phyloP scores from a whole-genome alignment of 2,329 filamentous ascomycete species.

The Colletotrichum sp. region DNA sequence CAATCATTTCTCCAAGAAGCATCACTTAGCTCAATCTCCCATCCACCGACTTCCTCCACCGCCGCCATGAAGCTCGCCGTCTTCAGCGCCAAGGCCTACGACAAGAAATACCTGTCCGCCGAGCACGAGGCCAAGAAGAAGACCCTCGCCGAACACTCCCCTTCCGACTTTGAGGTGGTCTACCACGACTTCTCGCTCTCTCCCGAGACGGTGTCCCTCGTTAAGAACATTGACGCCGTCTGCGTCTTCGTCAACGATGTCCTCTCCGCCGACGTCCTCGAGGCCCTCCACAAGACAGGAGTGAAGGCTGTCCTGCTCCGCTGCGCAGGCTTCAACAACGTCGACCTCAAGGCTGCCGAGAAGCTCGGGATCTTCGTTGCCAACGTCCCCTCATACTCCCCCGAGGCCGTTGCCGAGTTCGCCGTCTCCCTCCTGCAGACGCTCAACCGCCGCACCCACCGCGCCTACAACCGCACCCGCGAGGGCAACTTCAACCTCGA shows the following conservation, averaged over 20 bases:
- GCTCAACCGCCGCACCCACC: slow-evolving; percentile 70
- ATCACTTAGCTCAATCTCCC: not conserved
- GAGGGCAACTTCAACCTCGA: slow-evolving; percentile 73
- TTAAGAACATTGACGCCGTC: slow-evolving; percentile 55
- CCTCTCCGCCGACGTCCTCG: slow-evolving; percentile 55
- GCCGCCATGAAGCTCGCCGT: slow-evolving; percentile 62
- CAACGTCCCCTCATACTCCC: slow-evolving; percentile 71
- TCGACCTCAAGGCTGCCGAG: slow-evolving; percentile 63
- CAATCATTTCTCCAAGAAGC: not conserved
- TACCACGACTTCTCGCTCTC: slow-evolving; percentile 65
- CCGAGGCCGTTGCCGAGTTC: slow-evolving; percentile 74
- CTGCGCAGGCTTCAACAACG: slow-evolving; percentile 73
- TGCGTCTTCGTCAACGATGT: slow-evolving; percentile 74
- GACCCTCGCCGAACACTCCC: slow-evolving; percentile 27
- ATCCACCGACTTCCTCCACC: not conserved
- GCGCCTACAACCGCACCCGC: slow-evolving; percentile 70
- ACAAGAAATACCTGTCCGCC: slow-evolving; percentile 57
- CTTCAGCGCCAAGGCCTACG: slow-evolving; percentile 70
- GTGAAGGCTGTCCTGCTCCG: slow-evolving; percentile 66
- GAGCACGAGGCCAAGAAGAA: slow-evolving; percentile 27
- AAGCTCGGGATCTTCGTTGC: slow-evolving; percentile 63
- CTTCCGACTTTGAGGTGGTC: slow-evolving; percentile 49
- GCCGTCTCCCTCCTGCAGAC: slow-evolving; percentile 71
- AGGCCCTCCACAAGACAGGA: slow-evolving; percentile 51
- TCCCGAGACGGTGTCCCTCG: slow-evolving; percentile 58